Base-by-base conservation (phyloP, 371 early-diverging fungal species). In the Lichtheimia ornata region DNA sequence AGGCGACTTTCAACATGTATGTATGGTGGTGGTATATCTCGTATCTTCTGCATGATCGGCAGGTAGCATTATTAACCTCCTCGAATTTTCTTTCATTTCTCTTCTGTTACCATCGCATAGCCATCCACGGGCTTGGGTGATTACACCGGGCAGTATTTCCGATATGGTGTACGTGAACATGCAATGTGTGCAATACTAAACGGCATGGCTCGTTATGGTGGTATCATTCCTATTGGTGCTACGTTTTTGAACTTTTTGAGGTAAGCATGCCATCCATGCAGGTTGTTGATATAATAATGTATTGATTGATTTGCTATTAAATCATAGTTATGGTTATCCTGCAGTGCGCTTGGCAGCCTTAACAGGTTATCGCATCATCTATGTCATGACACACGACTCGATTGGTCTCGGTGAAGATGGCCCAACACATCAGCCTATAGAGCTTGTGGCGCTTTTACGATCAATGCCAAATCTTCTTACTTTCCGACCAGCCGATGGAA, bases 381-480 rank as follows among this genome's bases (percentile, higher is more conserved):
- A 95, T 83, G 88, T 99, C 67, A 93, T 97, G 93, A 99, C 99
- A 54, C 99, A 99, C 84, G 99, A 99, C 84, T 98, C 98, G 11
- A 97, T 99, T 60, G 98, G 97, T 63, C 85, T 97, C 41, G 93
- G 93, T 66, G 99, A 99, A 79, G 99, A 99, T 77, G 99, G 99
- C 11, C 99, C 99, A 24, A 99, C 99, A 20, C 99, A 99, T 81
- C 99, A 99, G 79, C 99, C 99, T 5, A 91, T 99, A 54, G 99
- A 99, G 78, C 94, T 95, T 22, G 71, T 99, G 66, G 88, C 98
- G 45, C 79, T 88, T 67, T 79, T 96, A 27, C 91, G 99, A 56
- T 97, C 98, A 14, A 90, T 94, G 25, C 99, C 99, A 57, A 94
- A 96, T 84, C 76, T 92, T 65, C 73, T 89, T 41, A 85, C 86